Evolutionary conservation across 176 grass and related monocot genomes (phyloP).

Genomic region (Aegilops longissima): DNA sequence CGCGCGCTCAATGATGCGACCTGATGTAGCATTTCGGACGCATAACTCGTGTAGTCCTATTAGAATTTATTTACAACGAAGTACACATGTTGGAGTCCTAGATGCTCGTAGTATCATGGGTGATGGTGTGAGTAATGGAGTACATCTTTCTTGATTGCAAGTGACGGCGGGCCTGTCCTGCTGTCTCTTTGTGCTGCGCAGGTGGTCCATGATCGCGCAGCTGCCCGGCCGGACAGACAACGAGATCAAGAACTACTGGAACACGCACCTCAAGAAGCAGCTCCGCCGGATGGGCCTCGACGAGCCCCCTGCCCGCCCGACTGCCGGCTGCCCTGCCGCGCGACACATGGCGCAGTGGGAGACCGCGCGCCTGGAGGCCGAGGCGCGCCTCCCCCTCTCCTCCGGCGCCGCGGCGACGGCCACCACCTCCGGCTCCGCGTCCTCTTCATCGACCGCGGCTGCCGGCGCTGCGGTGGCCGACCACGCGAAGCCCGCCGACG

Average conservation of each 20-base stretch:
- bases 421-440: conserved; percentile 20
- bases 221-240: conserved; percentile 88
- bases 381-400: conserved; percentile 69
- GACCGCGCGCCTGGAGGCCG: conserved; percentile 84
- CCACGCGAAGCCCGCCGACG: conserved; percentile 34
- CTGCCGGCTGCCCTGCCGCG: conserved; percentile 46
- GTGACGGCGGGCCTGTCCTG: background rate
- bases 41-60: background rate
- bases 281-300: conserved; percentile 75
- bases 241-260: conserved; percentile 96
- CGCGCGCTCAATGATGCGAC: conserved; percentile 34
- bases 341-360: conserved; percentile 99
- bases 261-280: conserved; percentile 89
- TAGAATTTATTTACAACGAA: background rate
- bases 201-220: conserved; percentile 96
- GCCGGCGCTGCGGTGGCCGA: background rate
- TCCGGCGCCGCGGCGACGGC: conserved; percentile 11
- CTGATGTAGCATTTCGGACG: background rate
- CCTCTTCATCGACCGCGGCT: conserved; percentile 30
- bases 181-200: conserved; percentile 12
- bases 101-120: background rate
- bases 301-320: conserved; percentile 30
- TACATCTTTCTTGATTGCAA: conserved; percentile 23
- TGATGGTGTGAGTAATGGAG: background rate
- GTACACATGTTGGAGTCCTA: background rate